Evolutionary conservation across 768 basidiomycete genomes (phyloP).

Genomic region (Mycena maculata): DNA sequence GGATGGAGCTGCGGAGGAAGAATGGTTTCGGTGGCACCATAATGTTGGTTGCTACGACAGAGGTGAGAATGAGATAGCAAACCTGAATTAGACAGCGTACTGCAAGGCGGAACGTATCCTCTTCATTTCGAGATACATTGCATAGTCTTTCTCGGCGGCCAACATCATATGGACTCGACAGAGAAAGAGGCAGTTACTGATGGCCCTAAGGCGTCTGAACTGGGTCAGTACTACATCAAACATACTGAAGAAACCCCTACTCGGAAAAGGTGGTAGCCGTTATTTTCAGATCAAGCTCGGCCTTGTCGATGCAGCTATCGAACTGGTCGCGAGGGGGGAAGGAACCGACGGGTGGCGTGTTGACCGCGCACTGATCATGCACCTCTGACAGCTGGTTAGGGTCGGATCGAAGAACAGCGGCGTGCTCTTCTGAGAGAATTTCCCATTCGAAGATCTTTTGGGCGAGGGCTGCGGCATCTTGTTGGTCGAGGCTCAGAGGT

Average conservation of each 20-base stretch:
- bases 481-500: too few relatives aligned
- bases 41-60: not conserved
- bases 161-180: not conserved
- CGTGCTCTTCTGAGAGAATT: not conserved
- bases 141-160: not conserved
- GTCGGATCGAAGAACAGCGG: not conserved
- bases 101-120: not conserved
- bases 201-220: conserved; percentile 1
- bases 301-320: not conserved
- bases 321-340: conserved; percentile 1
- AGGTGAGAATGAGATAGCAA: not conserved
- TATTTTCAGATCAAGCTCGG: not conserved
- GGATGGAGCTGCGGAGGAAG: not conserved
- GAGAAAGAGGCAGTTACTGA: not conserved
- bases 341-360: not conserved
- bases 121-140: not conserved
- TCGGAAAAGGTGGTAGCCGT: not conserved
- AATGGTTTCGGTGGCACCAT: not conserved
- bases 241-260: not conserved
- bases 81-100: not conserved
- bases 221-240: not conserved
- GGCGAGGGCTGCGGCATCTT: not conserved
- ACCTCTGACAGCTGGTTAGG: not conserved
- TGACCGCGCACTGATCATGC: not conserved
- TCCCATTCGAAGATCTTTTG: conserved; percentile 2